Conservation (phyloP, 2,329 filamentous ascomycete genomes). For the Orbilia brochopaga region DNA sequence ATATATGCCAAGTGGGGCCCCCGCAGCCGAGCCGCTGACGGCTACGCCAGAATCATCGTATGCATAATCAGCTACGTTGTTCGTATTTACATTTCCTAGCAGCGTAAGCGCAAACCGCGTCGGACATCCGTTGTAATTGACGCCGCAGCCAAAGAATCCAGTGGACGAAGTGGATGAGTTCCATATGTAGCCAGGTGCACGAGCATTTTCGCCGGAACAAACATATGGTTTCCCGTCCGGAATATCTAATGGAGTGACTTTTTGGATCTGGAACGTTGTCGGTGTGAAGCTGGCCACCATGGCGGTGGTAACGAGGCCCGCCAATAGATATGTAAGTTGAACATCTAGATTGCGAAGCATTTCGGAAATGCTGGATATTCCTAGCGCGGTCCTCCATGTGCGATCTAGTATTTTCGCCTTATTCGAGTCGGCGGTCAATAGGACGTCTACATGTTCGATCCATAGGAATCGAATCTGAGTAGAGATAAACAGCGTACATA, state of each 20-base stretch:
- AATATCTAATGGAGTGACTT: neutral
- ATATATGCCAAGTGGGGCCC: slow-evolving; percentile 4
- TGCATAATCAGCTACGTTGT: neutral
- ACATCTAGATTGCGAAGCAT: neutral
- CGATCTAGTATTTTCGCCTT: neutral
- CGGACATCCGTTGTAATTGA: slow-evolving; percentile 1
- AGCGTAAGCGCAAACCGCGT: neutral
- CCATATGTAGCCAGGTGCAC: neutral
- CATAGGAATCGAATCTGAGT: neutral
- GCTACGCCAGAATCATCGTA: slow-evolving; percentile 9
- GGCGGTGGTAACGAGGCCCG: neutral
- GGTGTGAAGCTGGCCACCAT: neutral
- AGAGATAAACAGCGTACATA: slow-evolving; percentile 1
- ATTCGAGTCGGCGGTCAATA: neutral
- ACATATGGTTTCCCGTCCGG: neutral
- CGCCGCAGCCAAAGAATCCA: neutral
- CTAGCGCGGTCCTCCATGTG: neutral
- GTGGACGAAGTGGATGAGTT: neutral
- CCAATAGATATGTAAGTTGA: neutral
- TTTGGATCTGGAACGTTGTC: neutral
- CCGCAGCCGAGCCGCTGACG: neutral
- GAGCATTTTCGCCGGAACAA: neutral
- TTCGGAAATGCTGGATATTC: neutral
- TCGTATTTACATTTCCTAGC: slow-evolving; percentile 2
- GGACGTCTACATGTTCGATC: neutral